phyloP scores from a whole-genome alignment of 1,284 basidiomycete genomes.

The Ustilago nuda region DNA sequence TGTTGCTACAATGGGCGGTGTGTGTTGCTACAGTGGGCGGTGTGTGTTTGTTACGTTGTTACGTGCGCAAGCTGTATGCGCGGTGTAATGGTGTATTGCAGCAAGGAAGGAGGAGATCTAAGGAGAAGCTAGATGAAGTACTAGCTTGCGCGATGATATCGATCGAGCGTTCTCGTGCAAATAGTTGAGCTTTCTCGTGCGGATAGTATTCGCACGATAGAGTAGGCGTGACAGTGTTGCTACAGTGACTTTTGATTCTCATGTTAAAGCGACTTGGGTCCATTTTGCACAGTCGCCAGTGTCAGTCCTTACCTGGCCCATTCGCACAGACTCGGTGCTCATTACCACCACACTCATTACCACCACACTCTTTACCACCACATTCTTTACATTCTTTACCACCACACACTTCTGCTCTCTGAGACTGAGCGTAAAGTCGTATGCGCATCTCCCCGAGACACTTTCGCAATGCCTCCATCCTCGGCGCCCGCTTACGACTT shows the following conservation, averaged over 20 bases:
- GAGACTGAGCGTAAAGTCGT: not conserved
- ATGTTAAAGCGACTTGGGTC: constrained; percentile 1
- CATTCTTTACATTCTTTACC: not conserved
- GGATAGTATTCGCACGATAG: too few relatives aligned
- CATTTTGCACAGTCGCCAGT: constrained; percentile 3
- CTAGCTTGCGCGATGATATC: too few relatives aligned
- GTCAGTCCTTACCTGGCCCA: not conserved
- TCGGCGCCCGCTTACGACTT: constrained; percentile 38
- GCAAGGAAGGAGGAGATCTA: too few relatives aligned
- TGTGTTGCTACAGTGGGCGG: too few relatives aligned
- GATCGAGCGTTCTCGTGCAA: too few relatives aligned
- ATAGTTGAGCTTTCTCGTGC: too few relatives aligned
- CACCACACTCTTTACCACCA: not conserved
- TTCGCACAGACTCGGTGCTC: constrained; percentile 9
- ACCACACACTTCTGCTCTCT: not conserved
- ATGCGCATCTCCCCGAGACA: constrained; percentile 5
- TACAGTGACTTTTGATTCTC: not conserved
- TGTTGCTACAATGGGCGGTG: not conserved
- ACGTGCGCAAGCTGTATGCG: too few relatives aligned
- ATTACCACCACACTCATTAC: not conserved
- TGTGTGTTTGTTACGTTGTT: too few relatives aligned
- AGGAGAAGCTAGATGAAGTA: too few relatives aligned
- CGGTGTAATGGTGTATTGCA: too few relatives aligned
- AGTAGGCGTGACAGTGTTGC: too few relatives aligned
- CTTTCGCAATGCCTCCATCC: constrained; percentile 16